Evolutionary conservation across 2,329 filamentous ascomycete species (phyloP), one percentile per base, ranked within the genome.

Genomic region (Fusarium nygamai): DNA sequence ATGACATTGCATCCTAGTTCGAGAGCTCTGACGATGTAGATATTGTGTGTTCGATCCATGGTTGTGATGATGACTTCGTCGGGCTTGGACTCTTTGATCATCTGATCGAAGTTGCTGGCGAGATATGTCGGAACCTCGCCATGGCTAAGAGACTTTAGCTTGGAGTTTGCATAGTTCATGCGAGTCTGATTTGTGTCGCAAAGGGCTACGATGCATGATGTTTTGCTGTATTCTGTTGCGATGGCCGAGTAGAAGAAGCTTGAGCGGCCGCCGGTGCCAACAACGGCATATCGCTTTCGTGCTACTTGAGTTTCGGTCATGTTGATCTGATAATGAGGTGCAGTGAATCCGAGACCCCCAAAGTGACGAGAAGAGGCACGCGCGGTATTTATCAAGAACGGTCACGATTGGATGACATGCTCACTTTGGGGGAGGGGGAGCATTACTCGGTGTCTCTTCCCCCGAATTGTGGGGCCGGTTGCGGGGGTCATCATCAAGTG

Each of bases 51-150:
- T 33, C 89, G 86, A 80, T 92, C 90, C 75, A 91, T 90, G 0
- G 89, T 91, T 2, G 89, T 91, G 22, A 91, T 85, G 71, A 92
- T 91, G 22, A 92, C 85, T 76, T 90, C 88, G 78, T 91, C 88
- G 0, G 90, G 89, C 64, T 84, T 84, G 1, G 88, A 88, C 54
- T 89, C 87, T 38, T 81, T 63, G 71, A 90, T 84, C 90, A 92
- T 91, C 54, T 81, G 80, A 77, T 90, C 89, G 72, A 91, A 92
- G 74, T 88, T 84, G 19, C 80, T 68, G 1, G 89, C 88, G 34
- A 85, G 82, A 79, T 86, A 92, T 0, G 88, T 89, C 5, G 89
- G 88, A 0, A 91, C 84, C 5, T 81, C 74, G 5, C 73, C 78
- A 72, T 89, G 84, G 31, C 87, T 86, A 2, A 90, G 80, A 0